Conservation (phyloP, 768 basidiomycete genomes). For the Agaricus bisporus region DNA sequence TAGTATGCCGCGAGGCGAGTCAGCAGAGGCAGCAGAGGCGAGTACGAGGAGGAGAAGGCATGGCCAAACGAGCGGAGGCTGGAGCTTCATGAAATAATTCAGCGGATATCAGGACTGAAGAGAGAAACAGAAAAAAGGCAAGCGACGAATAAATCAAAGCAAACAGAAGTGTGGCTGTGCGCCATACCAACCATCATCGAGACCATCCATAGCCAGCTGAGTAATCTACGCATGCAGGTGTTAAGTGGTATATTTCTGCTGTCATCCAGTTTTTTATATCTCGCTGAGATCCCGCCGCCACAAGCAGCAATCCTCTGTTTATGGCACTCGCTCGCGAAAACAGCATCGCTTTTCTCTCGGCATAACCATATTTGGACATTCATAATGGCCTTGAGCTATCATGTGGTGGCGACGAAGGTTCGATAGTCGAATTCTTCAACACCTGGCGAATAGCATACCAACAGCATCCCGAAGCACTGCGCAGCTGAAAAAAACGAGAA, state of each 20-base stretch:
- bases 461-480: not conserved
- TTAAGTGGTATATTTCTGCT: too few relatives aligned
- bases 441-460: not conserved
- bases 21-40: slow-evolving; percentile 15
- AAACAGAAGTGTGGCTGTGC: slow-evolving; percentile 7
- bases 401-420: not conserved
- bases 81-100: slow-evolving; percentile 17
- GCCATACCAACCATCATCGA: slow-evolving; percentile 9
- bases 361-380: too few relatives aligned
- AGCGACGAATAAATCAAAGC: not conserved
- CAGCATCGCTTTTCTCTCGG: too few relatives aligned
- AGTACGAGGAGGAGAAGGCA: slow-evolving; percentile 20
- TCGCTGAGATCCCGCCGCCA: too few relatives aligned
- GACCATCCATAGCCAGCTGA: too few relatives aligned
- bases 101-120: not conserved
- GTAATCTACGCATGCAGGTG: too few relatives aligned
- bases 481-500: not conserved
- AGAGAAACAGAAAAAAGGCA: not conserved
- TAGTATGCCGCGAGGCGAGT: slow-evolving; percentile 9
- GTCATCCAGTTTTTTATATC: too few relatives aligned
- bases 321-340: too few relatives aligned
- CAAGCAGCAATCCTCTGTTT: too few relatives aligned
- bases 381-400: too few relatives aligned
- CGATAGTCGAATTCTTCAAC: not conserved
- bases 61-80: slow-evolving; percentile 19